Conservation (phyloP, 1,139 yeast species). For the Nematodospora anomalae region DNA sequence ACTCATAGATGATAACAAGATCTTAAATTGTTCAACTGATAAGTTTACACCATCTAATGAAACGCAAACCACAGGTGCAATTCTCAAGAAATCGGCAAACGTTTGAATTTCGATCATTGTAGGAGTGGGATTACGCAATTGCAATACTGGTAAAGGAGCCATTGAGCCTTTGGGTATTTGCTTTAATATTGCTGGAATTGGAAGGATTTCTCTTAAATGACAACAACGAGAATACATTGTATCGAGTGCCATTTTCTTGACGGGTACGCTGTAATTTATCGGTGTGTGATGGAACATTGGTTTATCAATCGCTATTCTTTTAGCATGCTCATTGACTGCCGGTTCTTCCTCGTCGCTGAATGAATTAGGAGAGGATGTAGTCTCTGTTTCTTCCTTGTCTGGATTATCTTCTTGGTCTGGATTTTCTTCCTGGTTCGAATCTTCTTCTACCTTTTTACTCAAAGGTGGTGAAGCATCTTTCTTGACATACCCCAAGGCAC, state of each 20-base stretch:
- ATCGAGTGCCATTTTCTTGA: conserved; percentile 55
- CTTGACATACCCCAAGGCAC: conserved; percentile 49
- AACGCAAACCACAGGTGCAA: conserved; percentile 69
- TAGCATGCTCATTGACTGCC: conserved; percentile 42
- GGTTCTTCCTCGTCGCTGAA: conserved; percentile 38
- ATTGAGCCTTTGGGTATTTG: conserved; percentile 70
- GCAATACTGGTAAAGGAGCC: conserved; percentile 66
- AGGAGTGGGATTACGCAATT: conserved; percentile 69
- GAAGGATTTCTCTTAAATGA: conserved; percentile 69
- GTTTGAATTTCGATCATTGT: conserved; percentile 72
- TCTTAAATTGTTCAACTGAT: conserved; percentile 62
- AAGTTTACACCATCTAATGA: conserved; percentile 70
- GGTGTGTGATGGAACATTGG: conserved; percentile 39
- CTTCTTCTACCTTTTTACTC: conserved; percentile 7
- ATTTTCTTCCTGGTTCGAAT: conserved; percentile 6
- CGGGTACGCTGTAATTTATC: conserved; percentile 34
- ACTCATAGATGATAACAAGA: conserved; percentile 59
- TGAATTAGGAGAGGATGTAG: conserved; percentile 12
- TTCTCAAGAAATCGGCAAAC: conserved; percentile 71
- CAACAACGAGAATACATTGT: conserved; percentile 73
- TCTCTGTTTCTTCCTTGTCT: conserved; percentile 16
- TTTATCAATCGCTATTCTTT: conserved; percentile 45
- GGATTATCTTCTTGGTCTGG: conserved; percentile 13
- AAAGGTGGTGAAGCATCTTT: conserved; percentile 17
- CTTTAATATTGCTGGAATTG: conserved; percentile 73